Evolutionary conservation across 2,329 filamentous ascomycete species (phyloP).

Genomic region (Thielaviopsis ethacetica): DNA sequence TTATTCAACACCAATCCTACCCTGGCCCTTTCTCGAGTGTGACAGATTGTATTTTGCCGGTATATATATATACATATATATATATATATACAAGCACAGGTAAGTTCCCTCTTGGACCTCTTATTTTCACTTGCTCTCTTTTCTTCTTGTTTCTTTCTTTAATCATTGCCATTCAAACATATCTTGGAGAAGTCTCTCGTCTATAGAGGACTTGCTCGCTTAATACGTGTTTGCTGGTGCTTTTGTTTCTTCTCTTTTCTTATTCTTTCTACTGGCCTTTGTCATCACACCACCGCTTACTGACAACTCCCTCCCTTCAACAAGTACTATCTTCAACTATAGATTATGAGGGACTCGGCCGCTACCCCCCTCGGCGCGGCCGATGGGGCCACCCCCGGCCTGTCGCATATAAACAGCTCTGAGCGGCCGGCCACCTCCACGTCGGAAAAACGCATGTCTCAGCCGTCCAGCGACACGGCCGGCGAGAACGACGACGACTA

Average conservation of each 20-base stretch:
- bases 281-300: neutral
- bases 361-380: slow-evolving; percentile 2
- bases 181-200: neutral
- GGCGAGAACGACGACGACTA: slow-evolving; percentile 23
- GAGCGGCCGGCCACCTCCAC: slow-evolving; percentile 1
- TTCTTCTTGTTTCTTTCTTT: slow-evolving; percentile 1
- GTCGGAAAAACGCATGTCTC: slow-evolving; percentile 10
- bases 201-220: neutral
- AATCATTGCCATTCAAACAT: neutral
- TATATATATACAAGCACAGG: neutral
- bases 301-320: neutral
- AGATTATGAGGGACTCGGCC: slow-evolving; percentile 4
- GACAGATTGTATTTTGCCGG: neutral
- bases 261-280: neutral
- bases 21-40: neutral
- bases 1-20: neutral
- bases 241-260: neutral
- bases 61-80: neutral
- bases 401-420: neutral
- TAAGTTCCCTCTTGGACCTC: neutral
- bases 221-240: neutral
- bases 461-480: slow-evolving; percentile 13
- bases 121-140: neutral
- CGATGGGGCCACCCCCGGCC: neutral
- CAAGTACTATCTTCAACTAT: neutral